These are phyloP conservation scores for Xylariaceae sp. DNA, from an alignment of 2,329 filamentous ascomycete species.

Conservation along the genomic window DNA sequence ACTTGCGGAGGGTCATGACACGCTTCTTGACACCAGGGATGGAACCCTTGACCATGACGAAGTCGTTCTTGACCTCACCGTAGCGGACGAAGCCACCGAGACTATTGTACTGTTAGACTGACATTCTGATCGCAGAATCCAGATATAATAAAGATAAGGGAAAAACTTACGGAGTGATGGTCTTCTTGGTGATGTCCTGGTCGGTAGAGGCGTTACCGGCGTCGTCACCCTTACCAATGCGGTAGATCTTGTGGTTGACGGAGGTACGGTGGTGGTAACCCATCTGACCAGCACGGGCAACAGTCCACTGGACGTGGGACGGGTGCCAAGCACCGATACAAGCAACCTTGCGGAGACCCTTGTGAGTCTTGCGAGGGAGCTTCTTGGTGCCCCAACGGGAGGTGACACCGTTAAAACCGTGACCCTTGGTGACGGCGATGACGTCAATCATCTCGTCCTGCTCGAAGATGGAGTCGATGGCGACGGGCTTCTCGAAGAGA, in stretches of 20 bases:
- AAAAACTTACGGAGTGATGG: slow-evolving; percentile 90
- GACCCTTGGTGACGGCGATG: slow-evolving; percentile 99
- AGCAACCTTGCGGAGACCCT: slow-evolving; percentile 99
- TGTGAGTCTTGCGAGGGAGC: slow-evolving; percentile 99
- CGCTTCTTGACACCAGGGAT: slow-evolving; percentile 99
- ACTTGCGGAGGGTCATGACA: slow-evolving; percentile 97
- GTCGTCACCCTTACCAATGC: slow-evolving; percentile 86
- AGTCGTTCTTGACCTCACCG: slow-evolving; percentile 99
- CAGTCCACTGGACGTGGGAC: slow-evolving; percentile 99
- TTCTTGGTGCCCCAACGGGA: slow-evolving; percentile 99
- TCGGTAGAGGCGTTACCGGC: slow-evolving; percentile 93
- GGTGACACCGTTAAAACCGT: slow-evolving; percentile 97
- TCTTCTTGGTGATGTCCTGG: slow-evolving; percentile 97
- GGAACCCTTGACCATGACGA: slow-evolving; percentile 94
- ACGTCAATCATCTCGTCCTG: slow-evolving; percentile 99
- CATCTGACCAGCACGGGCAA: slow-evolving; percentile 98
- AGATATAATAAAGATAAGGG: neutral
- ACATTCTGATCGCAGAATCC: neutral
- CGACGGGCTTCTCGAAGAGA: slow-evolving; percentile 98
- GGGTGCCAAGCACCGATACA: slow-evolving; percentile 99
- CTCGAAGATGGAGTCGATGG: slow-evolving; percentile 93
- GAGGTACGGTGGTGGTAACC: slow-evolving; percentile 99
- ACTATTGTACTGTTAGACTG: slow-evolving; percentile 49
- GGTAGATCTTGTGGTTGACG: slow-evolving; percentile 99
- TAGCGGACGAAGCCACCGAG: slow-evolving; percentile 99